Percentiles rank a stretch among this genome's conserved stretches.
These are phyloP conservation scores for Diaporthe citrichinensis DNA, from an alignment of 2,329 filamentous ascomycete species.

Conservation along the genomic window DNA sequence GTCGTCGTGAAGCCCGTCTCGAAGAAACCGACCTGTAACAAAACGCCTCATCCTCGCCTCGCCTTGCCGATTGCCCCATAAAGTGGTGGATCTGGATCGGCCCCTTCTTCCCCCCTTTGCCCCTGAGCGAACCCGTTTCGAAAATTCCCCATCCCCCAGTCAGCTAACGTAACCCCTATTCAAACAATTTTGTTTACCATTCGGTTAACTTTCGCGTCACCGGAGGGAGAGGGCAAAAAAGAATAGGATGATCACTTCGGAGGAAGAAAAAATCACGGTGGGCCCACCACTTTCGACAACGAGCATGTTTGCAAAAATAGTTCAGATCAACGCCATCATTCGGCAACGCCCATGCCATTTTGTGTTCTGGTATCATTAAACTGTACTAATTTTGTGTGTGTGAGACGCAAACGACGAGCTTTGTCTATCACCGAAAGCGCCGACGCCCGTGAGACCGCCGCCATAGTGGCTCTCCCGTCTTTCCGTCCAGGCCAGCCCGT, in stretches of 20 bases:
- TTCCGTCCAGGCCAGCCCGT: constrained; percentile 42
- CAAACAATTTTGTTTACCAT: constrained; percentile 27
- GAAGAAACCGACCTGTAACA: constrained; percentile 26
- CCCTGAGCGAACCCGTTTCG: constrained; percentile 33
- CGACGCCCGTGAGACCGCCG: constrained; percentile 21
- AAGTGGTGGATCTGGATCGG: constrained; percentile 22
- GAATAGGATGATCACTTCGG: neutral
- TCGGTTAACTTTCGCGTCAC: neutral
- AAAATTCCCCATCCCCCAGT: constrained; percentile 9
- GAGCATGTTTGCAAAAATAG: neutral
- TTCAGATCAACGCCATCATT: neutral
- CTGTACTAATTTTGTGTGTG: constrained; percentile 34
- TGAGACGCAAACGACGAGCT: constrained; percentile 17
- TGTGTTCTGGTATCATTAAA: constrained; percentile 41
- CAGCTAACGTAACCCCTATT: constrained; percentile 16
- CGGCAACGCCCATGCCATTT: constrained; percentile 17
- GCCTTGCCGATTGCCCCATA: constrained; percentile 28
- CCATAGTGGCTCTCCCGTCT: constrained; percentile 14
- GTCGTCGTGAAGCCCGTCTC: constrained; percentile 22
- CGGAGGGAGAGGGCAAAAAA: neutral
- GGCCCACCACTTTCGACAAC: constrained; percentile 13
- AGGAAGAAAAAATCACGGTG: neutral
- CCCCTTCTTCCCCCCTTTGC: constrained; percentile 9
- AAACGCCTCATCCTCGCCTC: constrained; percentile 19
- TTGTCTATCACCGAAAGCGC: constrained; percentile 26